Evolutionary conservation across 768 basidiomycete species (phyloP), one percentile per base, ranked within the genome.

Genomic region (Saitozyma sp.): DNA sequence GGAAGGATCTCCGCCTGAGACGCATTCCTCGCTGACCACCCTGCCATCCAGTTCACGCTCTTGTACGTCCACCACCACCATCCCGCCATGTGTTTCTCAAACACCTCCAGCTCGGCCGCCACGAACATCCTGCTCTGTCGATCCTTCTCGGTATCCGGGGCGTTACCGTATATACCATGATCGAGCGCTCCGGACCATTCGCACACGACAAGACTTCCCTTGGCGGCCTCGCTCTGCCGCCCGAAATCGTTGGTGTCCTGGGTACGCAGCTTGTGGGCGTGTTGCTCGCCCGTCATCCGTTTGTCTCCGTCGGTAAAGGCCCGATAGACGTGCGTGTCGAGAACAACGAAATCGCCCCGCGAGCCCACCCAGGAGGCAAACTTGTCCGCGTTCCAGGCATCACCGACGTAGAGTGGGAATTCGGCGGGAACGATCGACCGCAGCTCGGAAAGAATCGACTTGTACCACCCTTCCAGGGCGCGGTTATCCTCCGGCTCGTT

Each of bases 11-110:
- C 87, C 3, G 82, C 83, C 29, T 81, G 82, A 1, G 85, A 83
- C 0, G 88, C 87, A 75, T 90, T 87, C 61, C 83, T 81, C 43
- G 88, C 84, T 38, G 85, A 85, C 91, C 90, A 91, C 0, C 90
- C 90, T 5, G 80, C 83, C 79, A 92, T 90, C 58, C 86, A 86
- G 4, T 74, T 77, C 6, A 80, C 73, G 54, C 86, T 83, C 82
- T 87, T 90, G 73, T 86, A 88, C 43, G 89, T 90, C 91, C 91
- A 91, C 74, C 89, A 92, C 80, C 87, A 92, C 84, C 85, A 89
- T 6, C 91, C 91, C 0, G 84, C 85, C 62, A 89, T 88, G 42
- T 79, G 67, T 51, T 78, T 75, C 60, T 90, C 89, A 63, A 84
- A 91, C 45, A 89, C 68, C 17, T 82, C 83, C 53, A 91, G 78